phyloP scores from a whole-genome alignment of 2,329 filamentous ascomycete species.

The Fusarium mexicanum region DNA sequence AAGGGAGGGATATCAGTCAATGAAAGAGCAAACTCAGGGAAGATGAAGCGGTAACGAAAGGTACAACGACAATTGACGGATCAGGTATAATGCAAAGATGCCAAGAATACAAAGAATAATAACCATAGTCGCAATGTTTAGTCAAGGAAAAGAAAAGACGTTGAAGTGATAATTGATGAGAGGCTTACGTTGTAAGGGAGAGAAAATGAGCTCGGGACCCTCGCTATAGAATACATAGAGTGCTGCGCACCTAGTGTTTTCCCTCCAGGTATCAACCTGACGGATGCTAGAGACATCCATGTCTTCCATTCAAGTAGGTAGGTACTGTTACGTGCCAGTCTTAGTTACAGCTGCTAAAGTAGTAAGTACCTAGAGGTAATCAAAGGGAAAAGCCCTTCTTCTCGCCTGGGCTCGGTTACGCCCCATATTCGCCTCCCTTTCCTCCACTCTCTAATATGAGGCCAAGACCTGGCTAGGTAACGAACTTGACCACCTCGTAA shows the following conservation, averaged over 20 bases:
- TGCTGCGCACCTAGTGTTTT: not conserved
- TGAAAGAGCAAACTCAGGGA: conserved; percentile 11
- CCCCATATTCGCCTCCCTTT: conserved; percentile 26
- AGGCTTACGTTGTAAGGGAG: conserved; percentile 25
- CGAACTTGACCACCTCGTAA: not conserved
- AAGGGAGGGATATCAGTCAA: conserved; percentile 1
- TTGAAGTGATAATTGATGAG: not conserved
- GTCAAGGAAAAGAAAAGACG: not conserved
- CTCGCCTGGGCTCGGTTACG: conserved; percentile 7
- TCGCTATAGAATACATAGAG: not conserved
- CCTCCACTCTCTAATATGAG: conserved; percentile 7
- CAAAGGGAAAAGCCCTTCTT: not conserved
- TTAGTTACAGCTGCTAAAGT: not conserved
- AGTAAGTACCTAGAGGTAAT: conserved; percentile 4
- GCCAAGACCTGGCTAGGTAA: conserved; percentile 21
- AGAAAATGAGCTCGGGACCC: conserved; percentile 27
- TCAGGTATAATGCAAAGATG: conserved; percentile 28
- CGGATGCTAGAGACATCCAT: not conserved
- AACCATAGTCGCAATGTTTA: conserved; percentile 30
- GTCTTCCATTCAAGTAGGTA: not conserved
- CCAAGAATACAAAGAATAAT: conserved; percentile 34
- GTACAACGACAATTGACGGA: conserved; percentile 30
- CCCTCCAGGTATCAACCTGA: not conserved
- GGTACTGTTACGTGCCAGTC: not conserved
- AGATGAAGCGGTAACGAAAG: conserved; percentile 27